phyloP scores from a whole-genome alignment of 2,329 filamentous ascomycete genomes.

The Metarhizium sp. region DNA sequence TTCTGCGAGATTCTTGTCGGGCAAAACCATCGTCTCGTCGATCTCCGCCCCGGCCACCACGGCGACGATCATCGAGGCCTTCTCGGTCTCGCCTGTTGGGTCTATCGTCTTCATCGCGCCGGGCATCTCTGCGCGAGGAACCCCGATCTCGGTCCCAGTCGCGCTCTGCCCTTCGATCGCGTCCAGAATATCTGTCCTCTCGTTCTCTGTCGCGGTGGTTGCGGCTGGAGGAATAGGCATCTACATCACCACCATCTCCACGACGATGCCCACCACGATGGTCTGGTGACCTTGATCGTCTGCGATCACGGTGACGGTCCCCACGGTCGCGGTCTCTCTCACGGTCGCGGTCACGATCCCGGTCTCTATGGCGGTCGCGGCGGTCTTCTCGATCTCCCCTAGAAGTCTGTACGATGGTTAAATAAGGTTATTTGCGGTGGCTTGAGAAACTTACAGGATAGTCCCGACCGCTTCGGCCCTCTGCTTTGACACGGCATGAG shows the following conservation, averaged over 20 bases:
- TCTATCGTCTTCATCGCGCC: constrained; percentile 56
- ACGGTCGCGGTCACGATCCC: constrained; percentile 39
- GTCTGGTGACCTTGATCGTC: constrained; percentile 81
- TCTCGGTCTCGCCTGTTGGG: constrained; percentile 51
- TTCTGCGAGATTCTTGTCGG: constrained; percentile 53
- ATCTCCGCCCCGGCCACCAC: constrained; percentile 33
- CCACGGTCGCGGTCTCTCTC: constrained; percentile 24
- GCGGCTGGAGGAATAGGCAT: constrained; percentile 87
- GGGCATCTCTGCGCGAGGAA: constrained; percentile 48
- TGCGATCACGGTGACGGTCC: constrained; percentile 44
- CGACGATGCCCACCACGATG: constrained; percentile 53
- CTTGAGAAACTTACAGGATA: constrained; percentile 37
- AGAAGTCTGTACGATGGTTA: constrained; percentile 16
- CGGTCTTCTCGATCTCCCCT: constrained; percentile 25
- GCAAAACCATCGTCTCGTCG: constrained; percentile 28
- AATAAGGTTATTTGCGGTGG: not conserved
- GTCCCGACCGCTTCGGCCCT: constrained; percentile 46
- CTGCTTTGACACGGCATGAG: constrained; percentile 19
- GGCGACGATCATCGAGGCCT: constrained; percentile 37
- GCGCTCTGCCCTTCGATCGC: constrained; percentile 58
- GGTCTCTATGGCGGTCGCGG: constrained; percentile 61
- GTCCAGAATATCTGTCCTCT: constrained; percentile 78
- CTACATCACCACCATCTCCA: constrained; percentile 66
- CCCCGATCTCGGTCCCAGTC: constrained; percentile 68
- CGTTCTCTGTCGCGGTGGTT: constrained; percentile 89